Evolutionary conservation across 495 filamentous ascomycete species (phyloP), one percentile per base, ranked within the genome.

Genomic region (Penicillium subrubescens): DNA sequence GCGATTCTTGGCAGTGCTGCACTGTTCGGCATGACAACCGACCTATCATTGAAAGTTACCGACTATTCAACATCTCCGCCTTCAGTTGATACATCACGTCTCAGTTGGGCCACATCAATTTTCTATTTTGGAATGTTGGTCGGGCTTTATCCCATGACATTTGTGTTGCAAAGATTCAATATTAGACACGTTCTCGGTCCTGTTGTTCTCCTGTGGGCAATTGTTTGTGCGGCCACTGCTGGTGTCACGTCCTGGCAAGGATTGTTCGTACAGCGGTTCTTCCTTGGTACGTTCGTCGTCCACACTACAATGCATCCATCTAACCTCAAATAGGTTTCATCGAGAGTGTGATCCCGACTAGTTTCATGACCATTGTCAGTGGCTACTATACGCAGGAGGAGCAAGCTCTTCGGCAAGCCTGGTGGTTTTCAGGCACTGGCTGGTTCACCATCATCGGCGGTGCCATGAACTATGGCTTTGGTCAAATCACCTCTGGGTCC

Each of bases 61-160:
- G 79, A 87, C 64, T 75, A 79, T 61, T 77, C 82, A 8, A 87
- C 81, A 2, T 79, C 72, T 21, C 87, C 88, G 0, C 79, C 87
- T 0, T 79, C 79, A 3, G 84, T 78, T 23, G 81, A 88, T 66
- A 90, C 89, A 8, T 82, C 82, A 0, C 83, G 89, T 14, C 81
- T 92, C 33, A 87, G 84, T 65, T 92, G 89, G 90, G 89, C 90
- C 19, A 91, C 88, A 0, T 91, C 88, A 1, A 79, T 92, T 70
- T 92, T 93, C 77, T 92, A 92, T 76, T 92, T 93, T 66, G 89
- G 89, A 27, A 89, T 90, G 88, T 81, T 93, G 15, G 87, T 84
- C 2, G 90, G 90, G 0, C 75, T 89, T 17, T 92, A 90, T 68
- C 90, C 89, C 12, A 87, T 92, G 85, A 87, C 88, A 2, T 89